A percentile compares a stretch with the other conserved stretches of the same genome.
Conservation (phyloP, 495 filamentous ascomycete genomes). For the Aspergillus nanangensis region DNA sequence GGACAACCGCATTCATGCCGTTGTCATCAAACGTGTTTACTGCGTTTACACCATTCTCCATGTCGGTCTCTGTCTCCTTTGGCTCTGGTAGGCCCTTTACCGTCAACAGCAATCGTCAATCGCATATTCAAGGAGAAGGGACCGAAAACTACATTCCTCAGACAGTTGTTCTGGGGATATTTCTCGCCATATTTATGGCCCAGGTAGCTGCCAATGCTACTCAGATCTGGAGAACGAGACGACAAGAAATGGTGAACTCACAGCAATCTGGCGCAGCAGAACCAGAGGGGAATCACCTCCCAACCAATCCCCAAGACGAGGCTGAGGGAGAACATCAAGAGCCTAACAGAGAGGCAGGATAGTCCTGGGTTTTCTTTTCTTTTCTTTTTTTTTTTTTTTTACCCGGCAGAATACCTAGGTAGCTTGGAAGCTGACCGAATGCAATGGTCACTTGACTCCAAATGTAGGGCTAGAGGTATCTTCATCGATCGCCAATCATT, state of each 20-base stretch:
- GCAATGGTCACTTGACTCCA: not conserved
- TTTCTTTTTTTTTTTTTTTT: not conserved
- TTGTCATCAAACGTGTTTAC: conserved; percentile 26
- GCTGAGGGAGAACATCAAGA: conserved; percentile 12
- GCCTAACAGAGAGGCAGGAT: conserved; percentile 4
- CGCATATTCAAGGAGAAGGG: conserved; percentile 4
- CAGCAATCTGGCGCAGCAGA: conserved; percentile 2
- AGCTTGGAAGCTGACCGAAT: not conserved
- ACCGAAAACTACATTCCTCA: conserved; percentile 28
- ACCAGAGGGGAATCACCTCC: not conserved
- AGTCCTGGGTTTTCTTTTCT: not conserved
- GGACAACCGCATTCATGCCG: conserved; percentile 16
- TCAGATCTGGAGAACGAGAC: conserved; percentile 25
- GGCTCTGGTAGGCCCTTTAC: conserved; percentile 18
- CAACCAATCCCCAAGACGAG: conserved; percentile 10
- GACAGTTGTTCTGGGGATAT: conserved; percentile 31
- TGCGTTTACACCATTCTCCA: conserved; percentile 29
- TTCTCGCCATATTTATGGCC: conserved; percentile 30
- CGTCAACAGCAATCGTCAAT: conserved; percentile 5
- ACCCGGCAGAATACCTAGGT: too few species aligned
- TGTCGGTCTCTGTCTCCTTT: conserved; percentile 41
- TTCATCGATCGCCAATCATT: too few species aligned
- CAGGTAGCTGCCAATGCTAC: conserved; percentile 31
- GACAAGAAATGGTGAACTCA: conserved; percentile 9
- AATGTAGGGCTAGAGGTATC: too few species aligned